These are phyloP conservation scores for Leptoxyphium fumago DNA, from an alignment of 2,329 filamentous ascomycete species.

Conservation along the genomic window DNA sequence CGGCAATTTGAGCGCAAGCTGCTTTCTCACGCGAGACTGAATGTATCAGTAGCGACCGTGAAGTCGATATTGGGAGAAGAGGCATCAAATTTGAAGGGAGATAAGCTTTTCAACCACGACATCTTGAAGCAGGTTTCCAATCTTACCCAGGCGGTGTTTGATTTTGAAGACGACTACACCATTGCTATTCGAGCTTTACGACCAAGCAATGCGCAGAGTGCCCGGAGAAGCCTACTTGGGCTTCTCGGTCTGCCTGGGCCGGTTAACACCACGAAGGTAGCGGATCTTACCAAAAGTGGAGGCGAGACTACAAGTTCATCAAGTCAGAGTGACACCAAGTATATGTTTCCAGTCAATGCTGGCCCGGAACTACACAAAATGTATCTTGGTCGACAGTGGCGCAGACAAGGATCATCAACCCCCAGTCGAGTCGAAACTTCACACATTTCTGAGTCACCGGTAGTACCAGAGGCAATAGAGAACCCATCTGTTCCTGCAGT, in stretches of 20 bases:
- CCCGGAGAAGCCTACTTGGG: conserved; percentile 7
- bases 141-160: conserved; percentile 8
- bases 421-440: background rate
- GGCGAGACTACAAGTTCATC: too few relatives aligned
- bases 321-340: background rate
- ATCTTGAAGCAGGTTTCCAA: conserved; percentile 8
- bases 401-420: background rate
- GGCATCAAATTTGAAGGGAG: background rate
- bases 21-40: conserved; percentile 3
- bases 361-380: background rate
- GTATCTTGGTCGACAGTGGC: background rate
- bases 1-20: conserved; percentile 10
- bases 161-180: conserved; percentile 2
- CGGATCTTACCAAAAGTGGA: background rate
- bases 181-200: conserved; percentile 5
- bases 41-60: conserved; percentile 7
- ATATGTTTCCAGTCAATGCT: background rate
- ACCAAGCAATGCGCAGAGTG: conserved; percentile 2
- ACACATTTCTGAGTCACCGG: too few relatives aligned
- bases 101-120: conserved; percentile 6
- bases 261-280: background rate
- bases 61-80: background rate
- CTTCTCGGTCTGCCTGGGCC: conserved; percentile 6
- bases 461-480: too few relatives aligned
- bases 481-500: too few relatives aligned